Evolutionary conservation across 257 asterid species (phyloP).

Genomic region (Nemophila menziesii): DNA sequence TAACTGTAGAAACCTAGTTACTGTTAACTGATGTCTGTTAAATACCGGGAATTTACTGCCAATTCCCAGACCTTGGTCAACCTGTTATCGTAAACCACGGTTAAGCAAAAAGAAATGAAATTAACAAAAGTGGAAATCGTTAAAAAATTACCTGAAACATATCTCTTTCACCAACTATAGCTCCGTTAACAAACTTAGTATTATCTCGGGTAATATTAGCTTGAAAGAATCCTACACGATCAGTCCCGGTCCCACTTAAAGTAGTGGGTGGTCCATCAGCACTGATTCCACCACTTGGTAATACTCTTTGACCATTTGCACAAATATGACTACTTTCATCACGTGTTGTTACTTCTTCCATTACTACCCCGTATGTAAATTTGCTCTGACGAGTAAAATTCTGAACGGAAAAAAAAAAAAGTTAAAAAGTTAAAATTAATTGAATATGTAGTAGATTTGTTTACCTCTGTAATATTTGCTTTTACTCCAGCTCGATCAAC

Average conservation of each 20-base stretch:
- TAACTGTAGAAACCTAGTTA: conserved; percentile 64
- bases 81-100: conserved; percentile 22
- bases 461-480: conserved; percentile 89
- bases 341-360: conserved; percentile 96
- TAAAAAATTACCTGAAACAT: conserved; percentile 70
- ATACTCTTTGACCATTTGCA: conserved; percentile 79
- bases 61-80: conserved; percentile 90
- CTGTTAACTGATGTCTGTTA: conserved; percentile 84
- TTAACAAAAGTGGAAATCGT: background rate
- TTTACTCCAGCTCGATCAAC: conserved; percentile 92
- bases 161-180: conserved; percentile 91
- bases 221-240: conserved; percentile 81
- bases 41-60: conserved; percentile 82
- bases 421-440: too few species aligned
- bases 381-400: conserved; percentile 93
- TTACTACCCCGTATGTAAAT: conserved; percentile 85
- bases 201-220: conserved; percentile 91
- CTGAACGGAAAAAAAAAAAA: conserved; percentile 18
- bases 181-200: conserved; percentile 83
- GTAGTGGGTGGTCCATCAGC: conserved; percentile 99
- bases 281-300: conserved; percentile 95
- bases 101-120: background rate
- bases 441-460: too few species aligned
- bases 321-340: conserved; percentile 93
- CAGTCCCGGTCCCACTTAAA: conserved; percentile 95